Evolutionary conservation across 768 basidiomycete species (phyloP), one percentile per base, ranked within the genome.

Genomic region (Phaeotremella skinneri): DNA sequence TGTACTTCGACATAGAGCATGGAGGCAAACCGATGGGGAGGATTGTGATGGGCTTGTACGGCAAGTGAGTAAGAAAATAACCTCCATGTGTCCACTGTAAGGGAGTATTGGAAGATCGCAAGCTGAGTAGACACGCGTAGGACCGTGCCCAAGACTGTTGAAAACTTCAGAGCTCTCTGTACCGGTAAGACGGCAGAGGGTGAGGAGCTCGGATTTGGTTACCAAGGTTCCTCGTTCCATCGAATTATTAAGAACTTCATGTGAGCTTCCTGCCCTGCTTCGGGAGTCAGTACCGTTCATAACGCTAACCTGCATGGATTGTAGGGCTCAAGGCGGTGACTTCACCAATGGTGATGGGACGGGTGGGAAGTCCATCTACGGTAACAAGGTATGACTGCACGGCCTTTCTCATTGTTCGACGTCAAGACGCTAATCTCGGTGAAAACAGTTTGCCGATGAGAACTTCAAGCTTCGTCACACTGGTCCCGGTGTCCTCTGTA

Each of bases 381-480:
- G 64, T 58, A 53, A 56, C 25, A 74, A 39, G 31, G 87, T 86
- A 63, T 67, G 65, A 37, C 51, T 2, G 47, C 2, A 21, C 7
- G 2, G n/a, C n/a, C n/a, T n/a, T n/a, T n/a, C n/a, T n/a, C n/a
- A n/a, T n/a, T n/a, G n/a, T n/a, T n/a, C 37, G 13, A 37, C n/a
- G 26, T 37, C n/a, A 25, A n/a, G 45, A 41, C 37, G 52, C 47
- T 55, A 27, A 64, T n/a, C 34, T 11, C n/a, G 23, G 41, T 26
- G n/a, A 41, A 2, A 43, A 0, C 82, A 82, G 73, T 99, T 99
- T 79, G 82, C 87, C 54, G 94, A 98, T 67, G 96, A 98, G 81
- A 98, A 97, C 83, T 96, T 92, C 83, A 96, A 97, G 83, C 88
- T 98, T 78, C 86, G 85, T 77, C 94, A 99, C 82, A 88, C 89